These are phyloP conservation scores for Cyclocybe aegerita DNA, from an alignment of 768 basidiomycete genomes.

Conservation along the genomic window DNA sequence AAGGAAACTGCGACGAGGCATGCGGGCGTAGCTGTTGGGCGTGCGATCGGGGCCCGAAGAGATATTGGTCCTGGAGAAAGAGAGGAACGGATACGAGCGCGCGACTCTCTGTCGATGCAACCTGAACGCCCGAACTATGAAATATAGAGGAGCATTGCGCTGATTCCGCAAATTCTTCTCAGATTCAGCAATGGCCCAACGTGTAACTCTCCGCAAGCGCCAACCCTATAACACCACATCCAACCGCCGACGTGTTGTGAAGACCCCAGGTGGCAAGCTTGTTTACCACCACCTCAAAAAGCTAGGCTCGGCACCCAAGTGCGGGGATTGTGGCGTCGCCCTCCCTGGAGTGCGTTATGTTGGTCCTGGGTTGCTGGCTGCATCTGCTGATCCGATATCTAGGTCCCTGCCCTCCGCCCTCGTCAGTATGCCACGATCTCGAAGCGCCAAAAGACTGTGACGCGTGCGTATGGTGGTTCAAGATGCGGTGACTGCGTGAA, in stretches of 20 bases:
- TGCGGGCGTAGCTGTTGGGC: not conserved
- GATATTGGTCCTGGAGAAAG: not conserved
- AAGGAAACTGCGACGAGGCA: constrained; percentile 1
- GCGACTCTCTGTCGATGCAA: not conserved
- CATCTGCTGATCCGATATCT: not conserved
- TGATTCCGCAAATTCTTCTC: constrained; percentile 8
- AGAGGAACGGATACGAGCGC: not conserved
- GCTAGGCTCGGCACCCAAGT: constrained; percentile 87
- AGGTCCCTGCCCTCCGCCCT: constrained; percentile 96
- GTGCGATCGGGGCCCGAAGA: not conserved
- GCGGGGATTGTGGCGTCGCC: constrained; percentile 96
- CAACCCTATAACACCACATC: constrained; percentile 98
- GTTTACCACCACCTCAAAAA: constrained; percentile 99
- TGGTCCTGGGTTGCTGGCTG: not conserved
- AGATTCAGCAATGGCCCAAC: constrained; percentile 83
- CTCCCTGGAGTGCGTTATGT: constrained; percentile 81
- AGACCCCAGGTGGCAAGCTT: constrained; percentile 98
- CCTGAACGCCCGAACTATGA: not conserved
- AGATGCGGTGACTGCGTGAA: constrained; percentile 95
- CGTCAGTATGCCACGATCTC: constrained; percentile 94
- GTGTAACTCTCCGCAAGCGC: constrained; percentile 99
- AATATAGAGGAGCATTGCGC: not conserved
- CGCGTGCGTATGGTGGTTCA: constrained; percentile 95
- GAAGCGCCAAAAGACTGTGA: constrained; percentile 96
- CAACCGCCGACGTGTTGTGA: constrained; percentile 91